Evolutionary conservation across 495 filamentous ascomycete species (phyloP), one percentile per base, ranked within the genome.

Genomic region (Neurospora sublineolata): DNA sequence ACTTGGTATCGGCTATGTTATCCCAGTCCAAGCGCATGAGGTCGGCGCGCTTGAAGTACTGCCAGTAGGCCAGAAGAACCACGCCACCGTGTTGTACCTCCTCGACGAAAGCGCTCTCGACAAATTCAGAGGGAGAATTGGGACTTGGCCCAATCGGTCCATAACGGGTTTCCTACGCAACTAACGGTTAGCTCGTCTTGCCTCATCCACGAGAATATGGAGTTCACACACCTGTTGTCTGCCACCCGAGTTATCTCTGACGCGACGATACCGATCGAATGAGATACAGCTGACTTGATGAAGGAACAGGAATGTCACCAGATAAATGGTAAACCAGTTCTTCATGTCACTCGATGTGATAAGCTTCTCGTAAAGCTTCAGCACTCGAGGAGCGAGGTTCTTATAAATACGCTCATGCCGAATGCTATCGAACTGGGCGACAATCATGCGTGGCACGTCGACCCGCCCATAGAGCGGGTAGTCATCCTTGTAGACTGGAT

Each of bases 371-470:
- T 76, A 70, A n/a, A 72, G 71, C 23, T 69, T 64, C n/a, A 85
- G 78, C 10, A 83, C 70, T 4, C 71, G 44, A 3, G 74, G 72
- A 5, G 70, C 33, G 0, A 72, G 40, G 18, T 41, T 42, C 38
- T 78, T 79, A 42, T 79, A 76, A 12, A 80, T 71, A 30, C 71
- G 68, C 27, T 75, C 73, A 30, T 74, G 41, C 8, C 79, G 81
- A 67, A 85, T 80, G 68, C 80, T 82, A 73, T 85, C 84, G 70
- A 85, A 83, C 71, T 85, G 84, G 2, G 82, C 84, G 37, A 83
- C 78, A 18, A 85, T 78, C 83, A 85, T 84, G 18, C 83, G 79
- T 11, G 84, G 82, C 18, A 83, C 70, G 1, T 72, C 77, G 7
- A 79, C 72, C 40, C 70, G 77, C 2, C 77, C 79, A 12, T 36